A percentile compares a stretch with the other conserved stretches of the same genome.
Conservation (phyloP, 345 rosid species). For the Eutrema heterophyllum region DNA sequence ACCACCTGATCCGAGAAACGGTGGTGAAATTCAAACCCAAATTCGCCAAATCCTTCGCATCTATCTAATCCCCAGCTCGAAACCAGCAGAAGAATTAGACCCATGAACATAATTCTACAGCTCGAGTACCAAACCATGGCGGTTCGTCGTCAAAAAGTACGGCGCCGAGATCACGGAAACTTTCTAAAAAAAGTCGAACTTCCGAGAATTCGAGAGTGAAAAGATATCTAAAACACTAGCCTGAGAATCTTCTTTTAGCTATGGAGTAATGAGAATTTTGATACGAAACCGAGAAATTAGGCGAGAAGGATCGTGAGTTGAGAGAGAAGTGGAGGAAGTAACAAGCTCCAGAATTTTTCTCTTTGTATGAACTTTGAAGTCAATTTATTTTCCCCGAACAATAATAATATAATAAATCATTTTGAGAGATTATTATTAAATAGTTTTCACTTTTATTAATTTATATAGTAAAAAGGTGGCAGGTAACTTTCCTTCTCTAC, state of each 20-base stretch:
- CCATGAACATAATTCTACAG: slow-evolving; percentile 4
- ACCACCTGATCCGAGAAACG: slow-evolving; percentile 78
- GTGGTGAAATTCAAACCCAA: slow-evolving; percentile 75
- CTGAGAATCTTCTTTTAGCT: neutral
- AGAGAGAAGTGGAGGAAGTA: neutral
- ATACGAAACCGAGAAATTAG: neutral
- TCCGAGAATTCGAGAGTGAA: neutral
- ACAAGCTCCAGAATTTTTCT: neutral
- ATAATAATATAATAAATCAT: neutral
- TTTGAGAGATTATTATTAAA: too few species aligned
- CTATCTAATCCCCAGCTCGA: slow-evolving; percentile 15
- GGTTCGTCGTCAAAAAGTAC: slow-evolving; percentile 4
- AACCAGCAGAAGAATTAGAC: neutral
- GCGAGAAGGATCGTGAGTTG: neutral
- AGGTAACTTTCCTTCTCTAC: slow-evolving; percentile 25
- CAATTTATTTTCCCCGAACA: slow-evolving; percentile 8
- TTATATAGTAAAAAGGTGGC: neutral
- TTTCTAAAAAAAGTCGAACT: neutral
- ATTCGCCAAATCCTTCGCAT: slow-evolving; percentile 39
- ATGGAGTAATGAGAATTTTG: neutral
- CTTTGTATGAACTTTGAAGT: slow-evolving; percentile 4
- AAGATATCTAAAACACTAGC: neutral
- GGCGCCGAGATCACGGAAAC: slow-evolving; percentile 33
- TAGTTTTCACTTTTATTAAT: too few species aligned
- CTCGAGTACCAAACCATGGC: slow-evolving; percentile 27